phyloP scores from a whole-genome alignment of 441 rosid genomes.

The Viola pubescens region DNA sequence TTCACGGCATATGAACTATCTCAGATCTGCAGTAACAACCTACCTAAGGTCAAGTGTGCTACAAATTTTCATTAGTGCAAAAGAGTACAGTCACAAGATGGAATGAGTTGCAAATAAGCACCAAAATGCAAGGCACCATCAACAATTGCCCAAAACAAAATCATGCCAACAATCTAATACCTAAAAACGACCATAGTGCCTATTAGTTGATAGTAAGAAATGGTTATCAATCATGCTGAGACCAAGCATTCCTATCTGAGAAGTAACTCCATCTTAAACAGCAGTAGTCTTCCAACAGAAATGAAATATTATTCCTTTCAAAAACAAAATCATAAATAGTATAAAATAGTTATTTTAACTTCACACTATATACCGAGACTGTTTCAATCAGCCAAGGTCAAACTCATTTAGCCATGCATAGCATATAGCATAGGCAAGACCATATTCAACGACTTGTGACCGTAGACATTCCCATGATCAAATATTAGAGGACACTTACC shows the following conservation, averaged over 20 bases:
- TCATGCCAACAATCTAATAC: not conserved
- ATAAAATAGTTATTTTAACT: not conserved
- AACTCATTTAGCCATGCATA: not conserved
- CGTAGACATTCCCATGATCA: not conserved
- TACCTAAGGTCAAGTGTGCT: no score
- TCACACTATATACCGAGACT: no score
- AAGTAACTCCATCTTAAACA: conserved; percentile 2
- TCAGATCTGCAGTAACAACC: not conserved
- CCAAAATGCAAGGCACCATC: not conserved
- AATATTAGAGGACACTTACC: conserved; percentile 44
- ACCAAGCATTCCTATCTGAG: not conserved
- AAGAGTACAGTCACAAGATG: not conserved
- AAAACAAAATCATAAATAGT: not conserved
- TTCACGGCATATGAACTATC: not conserved
- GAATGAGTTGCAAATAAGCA: not conserved
- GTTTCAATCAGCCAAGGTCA: conserved; percentile 4
- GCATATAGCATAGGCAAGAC: no score
- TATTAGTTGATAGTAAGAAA: not conserved
- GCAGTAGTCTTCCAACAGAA: not conserved
- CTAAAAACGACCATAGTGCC: no score
- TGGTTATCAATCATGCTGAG: not conserved
- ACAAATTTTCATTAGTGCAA: not conserved
- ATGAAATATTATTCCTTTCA: not conserved
- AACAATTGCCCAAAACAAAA: conserved; percentile 1
- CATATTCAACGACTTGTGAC: no score